Conservation (phyloP, 2,329 filamentous ascomycete species). For the Diplodia mutila region DNA sequence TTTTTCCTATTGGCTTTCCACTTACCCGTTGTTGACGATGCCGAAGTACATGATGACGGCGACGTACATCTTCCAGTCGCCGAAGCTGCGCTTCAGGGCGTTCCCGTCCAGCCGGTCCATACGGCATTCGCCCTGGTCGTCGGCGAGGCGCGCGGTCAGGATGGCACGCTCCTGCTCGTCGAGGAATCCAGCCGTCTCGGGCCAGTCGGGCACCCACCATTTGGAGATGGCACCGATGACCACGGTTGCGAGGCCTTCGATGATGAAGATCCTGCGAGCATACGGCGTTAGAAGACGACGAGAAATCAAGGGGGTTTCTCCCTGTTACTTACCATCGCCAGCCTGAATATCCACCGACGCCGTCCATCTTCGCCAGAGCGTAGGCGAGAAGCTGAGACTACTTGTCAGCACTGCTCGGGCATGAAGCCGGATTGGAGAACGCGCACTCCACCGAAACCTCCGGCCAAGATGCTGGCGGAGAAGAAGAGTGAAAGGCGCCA, state of each 20-base stretch:
- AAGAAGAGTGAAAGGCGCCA: constrained; percentile 49
- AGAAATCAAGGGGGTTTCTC: background rate
- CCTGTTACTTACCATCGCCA: constrained; percentile 33
- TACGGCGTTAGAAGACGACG: background rate
- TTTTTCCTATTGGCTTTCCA: no score
- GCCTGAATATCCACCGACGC: constrained; percentile 46
- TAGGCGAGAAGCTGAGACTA: constrained; percentile 49
- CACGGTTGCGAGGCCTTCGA: constrained; percentile 29
- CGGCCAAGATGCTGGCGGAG: constrained; percentile 46
- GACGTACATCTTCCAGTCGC: constrained; percentile 22
- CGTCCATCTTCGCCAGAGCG: constrained; percentile 62
- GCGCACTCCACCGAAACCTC: constrained; percentile 46
- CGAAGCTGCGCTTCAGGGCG: constrained; percentile 6
- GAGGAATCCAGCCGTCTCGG: constrained; percentile 44
- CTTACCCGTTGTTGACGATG: constrained; percentile 19
- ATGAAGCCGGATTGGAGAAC: no score
- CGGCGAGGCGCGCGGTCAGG: constrained; percentile 37
- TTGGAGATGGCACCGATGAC: constrained; percentile 33
- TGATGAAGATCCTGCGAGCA: constrained; percentile 27
- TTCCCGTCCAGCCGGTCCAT: constrained; percentile 9
- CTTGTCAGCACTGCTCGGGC: background rate
- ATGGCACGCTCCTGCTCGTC: constrained; percentile 41
- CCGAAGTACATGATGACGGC: constrained; percentile 16
- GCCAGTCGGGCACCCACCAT: constrained; percentile 35
- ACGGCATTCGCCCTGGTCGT: constrained; percentile 34